Base-by-base conservation (phyloP, 2,329 filamentous ascomycete species). In the Paecilomyces sp. region DNA sequence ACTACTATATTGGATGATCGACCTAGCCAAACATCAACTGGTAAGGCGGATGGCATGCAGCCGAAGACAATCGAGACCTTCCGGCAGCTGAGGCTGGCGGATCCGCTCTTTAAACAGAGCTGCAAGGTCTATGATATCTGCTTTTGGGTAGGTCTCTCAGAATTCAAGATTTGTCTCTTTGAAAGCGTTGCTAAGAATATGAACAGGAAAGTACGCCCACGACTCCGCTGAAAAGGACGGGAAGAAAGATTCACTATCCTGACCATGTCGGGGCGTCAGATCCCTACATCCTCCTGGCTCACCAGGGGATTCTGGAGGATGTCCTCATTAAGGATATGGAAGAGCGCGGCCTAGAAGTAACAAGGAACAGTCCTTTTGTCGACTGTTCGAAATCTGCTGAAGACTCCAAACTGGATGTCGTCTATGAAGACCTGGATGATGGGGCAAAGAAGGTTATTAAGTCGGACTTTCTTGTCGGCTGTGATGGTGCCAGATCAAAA, bases 61-160 rank as follows among this genome's bases (percentile, higher is more conserved):
- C 88, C 88, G 53, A 91, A 91, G 75, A 88, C 88, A 0, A 89
- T 92, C 66, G 88, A 91, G 76, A 91, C 88, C 0, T 83, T 91
- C 66, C 83, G 85, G 62, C 88, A 90, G 74, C 85, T 91, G 79
- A 80, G 87, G 34, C 75, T 91, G n/a, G 86, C 85, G n/a, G 87
- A 90, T 63, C 78, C 83, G 1, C 73, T 91, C 31, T 73, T 91
- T 51, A 83, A 84, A 63, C 83, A 86, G 66, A 88, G 86, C 31
- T 88, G 88, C 56, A 84, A 83, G 54, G 84, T 91, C 53, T 89
- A 88, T 72, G 88, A 91, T 68, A 91, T 91, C 61, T 81, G 85
- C 52, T 90, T 90, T 70, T 91, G 88, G 87, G 81, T 85, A 70
- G 78, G 79, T 61, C 11, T 18, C 31, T 52, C 36, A 41, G 7